phyloP scores from a whole-genome alignment of 805 yeast genomes.

The Ogataea glucozyma region DNA sequence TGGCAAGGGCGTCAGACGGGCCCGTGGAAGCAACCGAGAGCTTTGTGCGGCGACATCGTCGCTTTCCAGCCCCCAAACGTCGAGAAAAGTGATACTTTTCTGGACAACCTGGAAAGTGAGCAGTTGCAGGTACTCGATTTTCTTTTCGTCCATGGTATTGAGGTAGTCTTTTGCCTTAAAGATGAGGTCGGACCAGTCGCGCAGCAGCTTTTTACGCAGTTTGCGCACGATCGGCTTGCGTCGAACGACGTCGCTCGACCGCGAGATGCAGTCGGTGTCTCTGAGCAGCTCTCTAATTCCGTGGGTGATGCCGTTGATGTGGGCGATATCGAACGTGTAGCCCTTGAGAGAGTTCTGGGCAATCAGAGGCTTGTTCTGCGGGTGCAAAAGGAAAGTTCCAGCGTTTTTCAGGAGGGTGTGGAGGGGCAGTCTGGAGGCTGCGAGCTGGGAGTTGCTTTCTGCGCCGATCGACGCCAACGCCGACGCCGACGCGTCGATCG shows the following conservation, averaged over 20 bases:
- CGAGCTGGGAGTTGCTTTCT: conserved; percentile 30
- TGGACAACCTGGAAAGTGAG: conserved; percentile 68
- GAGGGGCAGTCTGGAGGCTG: conserved; percentile 52
- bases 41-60: conserved; percentile 38
- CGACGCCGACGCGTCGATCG: no score
- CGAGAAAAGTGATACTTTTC: conserved; percentile 63
- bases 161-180: conserved; percentile 73
- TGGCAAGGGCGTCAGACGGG: conserved; percentile 36
- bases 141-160: conserved; percentile 57
- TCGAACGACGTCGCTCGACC: conserved; percentile 70
- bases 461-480: conserved; percentile 7
- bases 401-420: conserved; percentile 58
- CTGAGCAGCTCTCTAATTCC: conserved; percentile 68
- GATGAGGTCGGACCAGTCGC: conserved; percentile 81
- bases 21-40: conserved; percentile 5
- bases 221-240: conserved; percentile 60
- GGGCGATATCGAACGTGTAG: conserved; percentile 54
- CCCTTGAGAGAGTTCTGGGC: conserved; percentile 38
- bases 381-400: conserved; percentile 66
- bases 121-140: conserved; percentile 61
- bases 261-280: conserved; percentile 70
- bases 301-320: conserved; percentile 67
- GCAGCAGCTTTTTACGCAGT: conserved; percentile 65
- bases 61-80: conserved; percentile 71
- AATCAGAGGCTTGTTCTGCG: conserved; percentile 49